These are phyloP conservation scores for Auriscalpium orientale DNA, from an alignment of 768 basidiomycete genomes.

Conservation along the genomic window DNA sequence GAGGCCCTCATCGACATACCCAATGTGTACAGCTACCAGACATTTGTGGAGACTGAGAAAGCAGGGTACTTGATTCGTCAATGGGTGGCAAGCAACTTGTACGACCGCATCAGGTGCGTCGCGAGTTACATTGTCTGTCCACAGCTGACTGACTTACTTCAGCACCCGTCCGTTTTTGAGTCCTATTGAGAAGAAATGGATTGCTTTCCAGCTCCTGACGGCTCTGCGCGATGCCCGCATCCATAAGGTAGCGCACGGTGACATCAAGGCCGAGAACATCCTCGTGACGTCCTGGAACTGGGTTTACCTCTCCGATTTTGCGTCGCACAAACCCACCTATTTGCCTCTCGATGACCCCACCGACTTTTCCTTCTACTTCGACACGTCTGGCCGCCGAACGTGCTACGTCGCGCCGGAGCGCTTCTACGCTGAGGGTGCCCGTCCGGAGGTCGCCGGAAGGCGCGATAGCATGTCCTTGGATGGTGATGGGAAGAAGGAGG, in stretches of 20 bases:
- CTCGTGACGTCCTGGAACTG: conserved; percentile 95
- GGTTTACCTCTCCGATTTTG: conserved; percentile 93
- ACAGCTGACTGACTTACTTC: not conserved
- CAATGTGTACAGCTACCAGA: conserved; percentile 85
- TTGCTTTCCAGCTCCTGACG: conserved; percentile 85
- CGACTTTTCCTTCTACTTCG: conserved; percentile 97
- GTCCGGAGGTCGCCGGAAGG: conserved; percentile 31
- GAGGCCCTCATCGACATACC: conserved; percentile 78
- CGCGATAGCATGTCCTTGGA: conserved; percentile 31
- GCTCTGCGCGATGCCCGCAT: conserved; percentile 78
- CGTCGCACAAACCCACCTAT: conserved; percentile 89
- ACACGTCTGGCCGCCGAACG: conserved; percentile 86
- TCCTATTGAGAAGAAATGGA: conserved; percentile 94
- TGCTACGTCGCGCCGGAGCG: conserved; percentile 97
- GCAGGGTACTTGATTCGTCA: conserved; percentile 94
- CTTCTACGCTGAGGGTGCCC: conserved; percentile 72
- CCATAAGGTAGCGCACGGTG: conserved; percentile 90
- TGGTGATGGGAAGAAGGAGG: conserved; percentile 61
- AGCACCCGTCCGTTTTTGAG: conserved; percentile 95
- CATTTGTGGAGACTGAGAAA: conserved; percentile 89
- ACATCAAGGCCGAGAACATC: conserved; percentile 96
- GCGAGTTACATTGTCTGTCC: not conserved
- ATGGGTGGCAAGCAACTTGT: conserved; percentile 90
- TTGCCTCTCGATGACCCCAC: conserved; percentile 95
- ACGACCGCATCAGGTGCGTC: conserved; percentile 91